Evolutionary conservation across 2,329 filamentous ascomycete genomes (phyloP), one percentile per base, ranked within the genome.

Genomic region (Aspergillus tamarii): DNA sequence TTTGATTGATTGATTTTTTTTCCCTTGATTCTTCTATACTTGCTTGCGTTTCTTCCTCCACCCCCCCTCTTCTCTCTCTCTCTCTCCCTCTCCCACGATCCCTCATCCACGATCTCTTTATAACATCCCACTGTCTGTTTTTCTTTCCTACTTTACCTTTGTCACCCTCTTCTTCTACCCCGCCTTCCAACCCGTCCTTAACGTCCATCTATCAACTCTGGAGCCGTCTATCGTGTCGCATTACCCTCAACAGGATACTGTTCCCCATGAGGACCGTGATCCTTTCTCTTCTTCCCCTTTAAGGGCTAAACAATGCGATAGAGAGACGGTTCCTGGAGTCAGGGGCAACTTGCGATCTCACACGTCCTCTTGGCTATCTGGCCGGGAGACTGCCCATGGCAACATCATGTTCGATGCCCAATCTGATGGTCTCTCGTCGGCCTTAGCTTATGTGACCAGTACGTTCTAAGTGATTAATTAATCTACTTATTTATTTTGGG

Each of bases 351-450:
- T 74, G 74, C 74, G 71, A 70, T 70, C 73, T 75, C 71, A 66
- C 73, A 69, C 67, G 61, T 70, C 66, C 60, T 72, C 73, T 74
- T 69, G 72, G 72, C 71, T 70, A 68, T 68, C 69, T 73, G 72
- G 72, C 72, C 73, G 69, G 65, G 66, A 65, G 67, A 67, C 72
- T 67, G 72, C 68, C 72, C 71, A 75, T 73, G 73, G 73, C 74
- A 77, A 78, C 71, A 80, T 77, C 70, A 80, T 80, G 78, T 74
- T 77, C 73, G 74, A 76, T 76, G 72, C 73, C 69, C 76, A 77
- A 72, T 70, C 72, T 67, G 72, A 72, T 69, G 76, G 70, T 76
- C 70, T 67, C 70, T 71, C 75, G 64, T 76, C 72, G 59, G 68
- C 70, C 69, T 67, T 75, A 72, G 72, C 73, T 63, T 69, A 76